These are phyloP conservation scores for Metschnikowia bowlesiae DNA, from an alignment of 805 yeast species.

Conservation along the genomic window DNA sequence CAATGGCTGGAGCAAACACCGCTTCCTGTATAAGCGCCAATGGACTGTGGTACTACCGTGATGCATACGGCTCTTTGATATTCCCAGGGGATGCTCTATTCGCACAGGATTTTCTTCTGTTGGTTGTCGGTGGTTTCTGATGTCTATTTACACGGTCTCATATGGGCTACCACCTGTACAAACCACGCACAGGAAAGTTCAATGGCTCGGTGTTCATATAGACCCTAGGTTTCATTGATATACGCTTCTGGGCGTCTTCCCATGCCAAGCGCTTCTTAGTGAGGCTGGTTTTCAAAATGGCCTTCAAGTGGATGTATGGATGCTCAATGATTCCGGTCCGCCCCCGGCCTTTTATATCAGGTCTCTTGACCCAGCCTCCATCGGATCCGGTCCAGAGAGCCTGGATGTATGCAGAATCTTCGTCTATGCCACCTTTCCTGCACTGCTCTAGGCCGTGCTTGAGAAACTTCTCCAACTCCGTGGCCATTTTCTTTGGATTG, in stretches of 20 bases:
- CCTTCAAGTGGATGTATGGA: conserved; percentile 75
- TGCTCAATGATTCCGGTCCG: conserved; percentile 75
- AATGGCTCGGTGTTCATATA: conserved; percentile 43
- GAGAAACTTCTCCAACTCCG: conserved; percentile 73
- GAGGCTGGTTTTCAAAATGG: conserved; percentile 64
- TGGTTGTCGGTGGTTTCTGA: neutral
- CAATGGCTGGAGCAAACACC: too few relatives aligned
- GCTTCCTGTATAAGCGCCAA: too few relatives aligned
- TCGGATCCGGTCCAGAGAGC: conserved; percentile 93
- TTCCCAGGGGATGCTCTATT: too few relatives aligned
- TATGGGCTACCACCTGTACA: conserved; percentile 36
- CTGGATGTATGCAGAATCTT: conserved; percentile 62
- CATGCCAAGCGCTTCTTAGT: conserved; percentile 57
- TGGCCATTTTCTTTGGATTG: conserved; percentile 70
- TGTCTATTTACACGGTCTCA: neutral
- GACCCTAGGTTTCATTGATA: conserved; percentile 50
- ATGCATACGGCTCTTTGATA: too few relatives aligned
- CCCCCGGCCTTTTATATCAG: conserved; percentile 87
- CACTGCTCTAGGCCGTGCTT: conserved; percentile 72
- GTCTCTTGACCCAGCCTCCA: conserved; percentile 64
- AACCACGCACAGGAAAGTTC: conserved; percentile 39
- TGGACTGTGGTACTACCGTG: too few relatives aligned
- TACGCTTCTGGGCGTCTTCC: conserved; percentile 50
- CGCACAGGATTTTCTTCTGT: neutral
- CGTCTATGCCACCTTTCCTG: conserved; percentile 50